Conservation (phyloP, 345 rosid species). For the Heritiera littoralis region DNA sequence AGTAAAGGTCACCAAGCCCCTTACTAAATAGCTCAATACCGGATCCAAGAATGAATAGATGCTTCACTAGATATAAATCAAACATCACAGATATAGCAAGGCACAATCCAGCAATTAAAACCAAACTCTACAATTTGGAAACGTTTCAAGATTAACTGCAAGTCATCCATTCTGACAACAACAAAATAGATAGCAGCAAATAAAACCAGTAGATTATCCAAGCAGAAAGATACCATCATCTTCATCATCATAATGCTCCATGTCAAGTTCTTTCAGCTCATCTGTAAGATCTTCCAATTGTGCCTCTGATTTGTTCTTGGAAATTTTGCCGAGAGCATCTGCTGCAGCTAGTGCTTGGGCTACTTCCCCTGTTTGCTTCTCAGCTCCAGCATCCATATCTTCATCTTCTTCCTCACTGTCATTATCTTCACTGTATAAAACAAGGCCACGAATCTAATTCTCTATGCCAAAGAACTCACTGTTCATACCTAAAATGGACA, state of each 20-base stretch:
- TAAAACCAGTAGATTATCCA: constrained; percentile 6
- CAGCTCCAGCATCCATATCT: constrained; percentile 45
- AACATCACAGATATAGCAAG: neutral
- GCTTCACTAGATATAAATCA: constrained; percentile 12
- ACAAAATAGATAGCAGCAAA: constrained; percentile 6
- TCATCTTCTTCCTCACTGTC: constrained; percentile 57
- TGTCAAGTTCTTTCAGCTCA: constrained; percentile 75
- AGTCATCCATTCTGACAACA: neutral
- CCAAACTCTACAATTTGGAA: neutral
- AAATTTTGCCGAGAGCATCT: constrained; percentile 57
- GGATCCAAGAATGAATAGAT: constrained; percentile 30
- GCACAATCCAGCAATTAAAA: neutral
- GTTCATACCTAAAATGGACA: neutral
- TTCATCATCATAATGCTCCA: constrained; percentile 90
- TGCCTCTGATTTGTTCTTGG: constrained; percentile 42
- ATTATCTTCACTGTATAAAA: constrained; percentile 45
- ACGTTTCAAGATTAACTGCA: neutral
- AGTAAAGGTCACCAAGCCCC: constrained; percentile 76
- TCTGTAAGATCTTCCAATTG: constrained; percentile 60
- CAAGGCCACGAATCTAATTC: neutral
- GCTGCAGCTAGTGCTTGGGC: constrained; percentile 72
- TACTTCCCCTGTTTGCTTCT: constrained; percentile 45
- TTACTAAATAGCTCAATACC: constrained; percentile 73
- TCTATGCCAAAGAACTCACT: neutral
- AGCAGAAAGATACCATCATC: constrained; percentile 57